Evolutionary conservation across 371 early-diverging fungal species (phyloP).

Genomic region (Mortierella sp.): DNA sequence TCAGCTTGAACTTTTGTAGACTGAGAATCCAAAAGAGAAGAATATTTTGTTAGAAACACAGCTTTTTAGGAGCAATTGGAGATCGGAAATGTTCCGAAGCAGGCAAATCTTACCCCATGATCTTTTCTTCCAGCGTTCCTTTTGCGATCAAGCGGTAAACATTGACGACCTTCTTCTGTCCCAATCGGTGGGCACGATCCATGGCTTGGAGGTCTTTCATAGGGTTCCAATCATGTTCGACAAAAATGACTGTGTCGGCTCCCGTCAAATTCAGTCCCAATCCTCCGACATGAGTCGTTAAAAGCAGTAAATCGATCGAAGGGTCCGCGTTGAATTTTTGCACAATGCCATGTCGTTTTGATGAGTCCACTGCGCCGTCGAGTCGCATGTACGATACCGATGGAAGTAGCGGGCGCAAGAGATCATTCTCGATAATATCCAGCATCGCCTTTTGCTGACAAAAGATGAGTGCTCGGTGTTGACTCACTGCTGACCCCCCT

Average conservation of each 20-base stretch:
- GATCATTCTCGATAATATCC: slow-evolving; percentile 94
- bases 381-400: slow-evolving; percentile 93
- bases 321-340: slow-evolving; percentile 96
- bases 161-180: slow-evolving; percentile 98
- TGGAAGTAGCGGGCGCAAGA: slow-evolving; percentile 87
- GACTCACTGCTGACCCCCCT: slow-evolving; percentile 71
- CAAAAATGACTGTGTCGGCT: slow-evolving; percentile 99
- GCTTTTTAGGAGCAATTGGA: background rate
- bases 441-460: slow-evolving; percentile 98
- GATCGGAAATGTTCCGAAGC: background rate
- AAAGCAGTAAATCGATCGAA: slow-evolving; percentile 93
- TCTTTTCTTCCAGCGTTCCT: slow-evolving; percentile 95
- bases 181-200: slow-evolving; percentile 98
- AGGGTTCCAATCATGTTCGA: slow-evolving; percentile 99
- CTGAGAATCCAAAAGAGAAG: slow-evolving; percentile 45
- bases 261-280: slow-evolving; percentile 99
- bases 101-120: slow-evolving; percentile 79
- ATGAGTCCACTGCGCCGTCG: slow-evolving; percentile 94
- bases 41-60: background rate
- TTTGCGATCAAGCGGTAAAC: slow-evolving; percentile 93
- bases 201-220: slow-evolving; percentile 97
- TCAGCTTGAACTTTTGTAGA: slow-evolving; percentile 98
- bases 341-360: slow-evolving; percentile 90
- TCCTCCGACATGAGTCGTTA: slow-evolving; percentile 99
- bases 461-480: slow-evolving; percentile 97